These are phyloP conservation scores for Pycnococcus provasolii DNA, from an alignment of 139 green algal genomes.

Conservation along the genomic window DNA sequence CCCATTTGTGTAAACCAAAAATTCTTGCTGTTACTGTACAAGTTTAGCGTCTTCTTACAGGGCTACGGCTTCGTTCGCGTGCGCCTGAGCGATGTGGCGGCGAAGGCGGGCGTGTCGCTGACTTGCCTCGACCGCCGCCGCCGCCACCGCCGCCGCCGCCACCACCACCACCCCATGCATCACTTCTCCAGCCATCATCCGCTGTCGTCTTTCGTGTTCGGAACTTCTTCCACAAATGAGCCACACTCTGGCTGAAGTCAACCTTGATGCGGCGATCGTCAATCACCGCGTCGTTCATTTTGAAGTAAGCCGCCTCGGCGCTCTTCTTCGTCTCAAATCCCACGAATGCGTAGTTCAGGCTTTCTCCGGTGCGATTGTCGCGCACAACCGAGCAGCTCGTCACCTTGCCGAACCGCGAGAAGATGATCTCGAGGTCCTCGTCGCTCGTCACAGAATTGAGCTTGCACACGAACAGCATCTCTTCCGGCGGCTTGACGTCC, in stretches of 20 bases:
- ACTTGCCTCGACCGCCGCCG: too few species aligned
- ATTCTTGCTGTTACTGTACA: too few species aligned
- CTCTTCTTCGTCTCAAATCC: slow-evolving; percentile 64
- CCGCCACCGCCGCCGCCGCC: too few species aligned
- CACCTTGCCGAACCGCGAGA: slow-evolving; percentile 86
- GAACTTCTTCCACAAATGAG: slow-evolving; percentile 89
- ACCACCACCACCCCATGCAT: too few species aligned
- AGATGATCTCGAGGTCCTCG: slow-evolving; percentile 98
- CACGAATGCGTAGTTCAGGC: slow-evolving; percentile 88
- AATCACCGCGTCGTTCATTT: slow-evolving; percentile 99
- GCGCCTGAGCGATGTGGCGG: too few species aligned
- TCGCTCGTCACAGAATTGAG: slow-evolving; percentile 87
- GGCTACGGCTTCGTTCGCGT: too few species aligned
- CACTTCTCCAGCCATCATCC: too few species aligned
- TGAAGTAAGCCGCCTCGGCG: slow-evolving; percentile 88
- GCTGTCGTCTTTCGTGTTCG: background rate
- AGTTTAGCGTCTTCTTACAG: too few species aligned
- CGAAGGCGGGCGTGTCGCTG: too few species aligned
- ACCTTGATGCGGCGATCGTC: slow-evolving; percentile 87
- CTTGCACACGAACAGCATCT: slow-evolving; percentile 98
- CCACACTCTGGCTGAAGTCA: slow-evolving; percentile 86
- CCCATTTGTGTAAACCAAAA: too few species aligned
- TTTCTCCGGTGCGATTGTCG: slow-evolving; percentile 91
- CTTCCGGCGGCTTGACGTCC: slow-evolving; percentile 79
- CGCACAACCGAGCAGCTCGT: slow-evolving; percentile 83